phyloP scores from a whole-genome alignment of 2,329 filamentous ascomycete species.

The Calonectria ilicicola region DNA sequence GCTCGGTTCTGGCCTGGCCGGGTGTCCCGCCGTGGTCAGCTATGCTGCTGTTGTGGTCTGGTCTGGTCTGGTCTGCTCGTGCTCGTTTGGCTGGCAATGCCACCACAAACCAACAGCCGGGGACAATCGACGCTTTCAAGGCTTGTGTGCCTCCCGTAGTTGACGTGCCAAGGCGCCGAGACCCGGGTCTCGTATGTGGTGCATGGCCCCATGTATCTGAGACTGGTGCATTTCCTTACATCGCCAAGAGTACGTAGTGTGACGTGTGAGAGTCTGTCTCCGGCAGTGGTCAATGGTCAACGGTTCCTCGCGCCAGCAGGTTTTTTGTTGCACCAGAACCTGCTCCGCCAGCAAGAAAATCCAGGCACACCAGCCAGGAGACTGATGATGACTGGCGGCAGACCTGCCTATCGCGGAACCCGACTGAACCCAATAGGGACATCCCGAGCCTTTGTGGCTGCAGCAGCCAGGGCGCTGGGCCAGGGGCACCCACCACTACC shows the following conservation, averaged over 20 bases:
- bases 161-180: conserved; percentile 7
- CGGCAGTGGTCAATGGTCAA: background rate
- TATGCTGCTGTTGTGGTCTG: no score
- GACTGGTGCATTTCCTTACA: conserved; percentile 9
- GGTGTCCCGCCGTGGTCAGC: background rate
- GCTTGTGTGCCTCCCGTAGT: background rate
- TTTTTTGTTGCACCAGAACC: no score
- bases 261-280: background rate
- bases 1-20: background rate
- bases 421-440: background rate
- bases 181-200: conserved; percentile 11
- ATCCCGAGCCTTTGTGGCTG: background rate
- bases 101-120: background rate
- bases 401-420: conserved; percentile 6
- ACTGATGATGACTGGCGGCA: conserved; percentile 2
- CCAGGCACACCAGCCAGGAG: conserved; percentile 1
- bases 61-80: background rate
- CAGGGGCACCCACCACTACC: conserved; percentile 11
- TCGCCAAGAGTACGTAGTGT: background rate
- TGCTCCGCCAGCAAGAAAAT: background rate
- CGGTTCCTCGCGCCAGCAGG: no score
- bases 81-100: background rate
- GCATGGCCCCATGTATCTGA: conserved; percentile 3
- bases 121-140: background rate
- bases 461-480: background rate